Evolutionary conservation across 1,139 yeast species (phyloP).

Genomic region (Candida gigantensis): DNA sequence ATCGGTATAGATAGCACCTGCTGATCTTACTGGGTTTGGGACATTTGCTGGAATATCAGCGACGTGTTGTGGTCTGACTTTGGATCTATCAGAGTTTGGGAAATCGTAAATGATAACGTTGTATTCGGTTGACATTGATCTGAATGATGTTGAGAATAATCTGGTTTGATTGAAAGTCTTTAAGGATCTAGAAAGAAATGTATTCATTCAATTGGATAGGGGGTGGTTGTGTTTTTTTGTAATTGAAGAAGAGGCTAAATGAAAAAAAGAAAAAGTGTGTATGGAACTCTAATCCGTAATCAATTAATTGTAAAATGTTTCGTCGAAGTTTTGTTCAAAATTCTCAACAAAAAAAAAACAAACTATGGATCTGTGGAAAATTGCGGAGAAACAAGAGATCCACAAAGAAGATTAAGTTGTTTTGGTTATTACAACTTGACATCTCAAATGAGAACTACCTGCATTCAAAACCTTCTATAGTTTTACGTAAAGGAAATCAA

Average conservation of each 20-base stretch:
- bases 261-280: not conserved
- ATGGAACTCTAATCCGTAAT: too few relatives aligned
- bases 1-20: conserved; percentile 62
- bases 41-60: conserved; percentile 53
- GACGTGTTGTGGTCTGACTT: conserved; percentile 60
- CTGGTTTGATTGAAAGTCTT: conserved; percentile 1
- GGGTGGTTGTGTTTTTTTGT: not conserved
- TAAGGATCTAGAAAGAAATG: not conserved
- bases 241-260: not conserved
- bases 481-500: too few relatives aligned
- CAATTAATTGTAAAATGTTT: too few relatives aligned
- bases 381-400: too few relatives aligned
- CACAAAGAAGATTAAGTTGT: too few relatives aligned
- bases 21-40: conserved; percentile 59
- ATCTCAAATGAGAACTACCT: too few relatives aligned
- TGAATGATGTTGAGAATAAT: conserved; percentile 8
- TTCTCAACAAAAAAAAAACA: too few relatives aligned
- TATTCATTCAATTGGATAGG: conserved; percentile 6
- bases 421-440: too few relatives aligned
- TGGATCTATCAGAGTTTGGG: conserved; percentile 60
- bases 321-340: too few relatives aligned
- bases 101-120: conserved; percentile 71
- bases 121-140: conserved; percentile 49
- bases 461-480: too few relatives aligned
- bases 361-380: too few relatives aligned